phyloP scores from a whole-genome alignment of 768 basidiomycete species.

The Auriculariales sp. region DNA sequence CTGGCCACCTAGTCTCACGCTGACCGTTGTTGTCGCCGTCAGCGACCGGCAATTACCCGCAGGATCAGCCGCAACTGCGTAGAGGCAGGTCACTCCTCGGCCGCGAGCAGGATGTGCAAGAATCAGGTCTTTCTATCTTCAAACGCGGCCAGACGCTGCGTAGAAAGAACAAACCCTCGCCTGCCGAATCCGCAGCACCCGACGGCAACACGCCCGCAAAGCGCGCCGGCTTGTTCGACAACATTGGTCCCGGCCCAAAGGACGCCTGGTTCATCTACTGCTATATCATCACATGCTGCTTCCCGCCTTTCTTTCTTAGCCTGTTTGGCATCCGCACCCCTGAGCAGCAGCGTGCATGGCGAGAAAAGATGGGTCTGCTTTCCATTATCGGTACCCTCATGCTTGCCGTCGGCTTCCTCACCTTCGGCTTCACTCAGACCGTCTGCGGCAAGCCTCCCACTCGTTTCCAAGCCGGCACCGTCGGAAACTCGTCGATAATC shows the following conservation, averaged over 20 bases:
- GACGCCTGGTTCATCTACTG: constrained; percentile 95
- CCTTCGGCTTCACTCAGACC: constrained; percentile 91
- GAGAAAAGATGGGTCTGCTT: constrained; percentile 94
- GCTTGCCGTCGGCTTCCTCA: constrained; percentile 92
- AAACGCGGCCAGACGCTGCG: constrained; percentile 72
- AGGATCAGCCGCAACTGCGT: constrained; percentile 35
- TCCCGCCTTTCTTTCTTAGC: constrained; percentile 66
- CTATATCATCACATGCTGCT: constrained; percentile 63
- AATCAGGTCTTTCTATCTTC: constrained; percentile 86
- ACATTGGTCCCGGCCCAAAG: constrained; percentile 75
- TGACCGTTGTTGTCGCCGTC: constrained; percentile 5
- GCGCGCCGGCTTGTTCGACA: constrained; percentile 44
- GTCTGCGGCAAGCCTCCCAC: constrained; percentile 84
- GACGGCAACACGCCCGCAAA: constrained; percentile 22
- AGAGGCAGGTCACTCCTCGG: constrained; percentile 83
- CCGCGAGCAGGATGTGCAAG: constrained; percentile 80
- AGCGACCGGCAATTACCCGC: constrained; percentile 75
- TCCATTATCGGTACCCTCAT: constrained; percentile 68
- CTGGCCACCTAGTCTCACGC: constrained; percentile 6
- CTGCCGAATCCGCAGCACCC: constrained; percentile 25
- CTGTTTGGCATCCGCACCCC: constrained; percentile 77
- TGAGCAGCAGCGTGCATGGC: constrained; percentile 92
- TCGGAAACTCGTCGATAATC: constrained; percentile 52
- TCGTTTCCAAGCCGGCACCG: constrained; percentile 66
- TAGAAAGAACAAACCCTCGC: constrained; percentile 37